phyloP scores from a whole-genome alignment of 306 rosid genomes.

The Gastrolobium bilobum region DNA sequence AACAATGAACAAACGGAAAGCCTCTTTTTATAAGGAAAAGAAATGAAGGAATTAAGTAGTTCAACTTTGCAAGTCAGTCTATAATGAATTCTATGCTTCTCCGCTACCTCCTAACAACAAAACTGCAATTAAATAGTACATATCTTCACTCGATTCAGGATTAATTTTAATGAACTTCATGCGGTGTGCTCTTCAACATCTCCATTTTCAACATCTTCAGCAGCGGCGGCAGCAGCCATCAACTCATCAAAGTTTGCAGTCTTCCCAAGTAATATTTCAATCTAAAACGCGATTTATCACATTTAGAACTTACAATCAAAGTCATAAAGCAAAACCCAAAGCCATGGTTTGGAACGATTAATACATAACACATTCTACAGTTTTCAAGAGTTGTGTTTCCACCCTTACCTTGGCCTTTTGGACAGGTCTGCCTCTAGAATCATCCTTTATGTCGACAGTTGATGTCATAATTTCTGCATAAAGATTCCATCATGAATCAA shows the following conservation, averaged over 20 bases:
- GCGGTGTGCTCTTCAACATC: slow-evolving; percentile 63
- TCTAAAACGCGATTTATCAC: slow-evolving; percentile 52
- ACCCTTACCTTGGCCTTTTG: slow-evolving; percentile 81
- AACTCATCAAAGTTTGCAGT: slow-evolving; percentile 79
- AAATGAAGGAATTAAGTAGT: slow-evolving; percentile 42
- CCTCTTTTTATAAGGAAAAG: slow-evolving; percentile 44
- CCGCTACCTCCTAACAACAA: slow-evolving; percentile 42
- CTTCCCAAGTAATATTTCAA: slow-evolving; percentile 79
- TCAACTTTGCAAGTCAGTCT: slow-evolving; percentile 39
- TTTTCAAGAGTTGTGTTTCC: slow-evolving; percentile 7
- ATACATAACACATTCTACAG: not conserved
- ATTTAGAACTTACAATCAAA: slow-evolving; percentile 4
- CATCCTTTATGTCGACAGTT: slow-evolving; percentile 79
- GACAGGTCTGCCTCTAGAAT: slow-evolving; percentile 71
- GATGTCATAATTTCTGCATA: slow-evolving; percentile 71
- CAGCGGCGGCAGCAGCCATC: slow-evolving; percentile 71
- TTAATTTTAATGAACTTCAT: slow-evolving; percentile 30
- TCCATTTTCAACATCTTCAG: slow-evolving; percentile 63
- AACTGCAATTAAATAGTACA: slow-evolving; percentile 42
- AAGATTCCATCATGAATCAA: slow-evolving; percentile 28
- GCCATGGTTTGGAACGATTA: not conserved
- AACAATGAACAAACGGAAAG: not conserved
- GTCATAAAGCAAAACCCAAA: slow-evolving; percentile 28
- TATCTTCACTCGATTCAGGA: slow-evolving; percentile 32
- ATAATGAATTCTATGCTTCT: slow-evolving; percentile 37